Percentiles rank a stretch among this genome's conserved stretches.
Evolutionary conservation across 768 basidiomycete species (phyloP).

Genomic region (Arthromyces matolae): DNA sequence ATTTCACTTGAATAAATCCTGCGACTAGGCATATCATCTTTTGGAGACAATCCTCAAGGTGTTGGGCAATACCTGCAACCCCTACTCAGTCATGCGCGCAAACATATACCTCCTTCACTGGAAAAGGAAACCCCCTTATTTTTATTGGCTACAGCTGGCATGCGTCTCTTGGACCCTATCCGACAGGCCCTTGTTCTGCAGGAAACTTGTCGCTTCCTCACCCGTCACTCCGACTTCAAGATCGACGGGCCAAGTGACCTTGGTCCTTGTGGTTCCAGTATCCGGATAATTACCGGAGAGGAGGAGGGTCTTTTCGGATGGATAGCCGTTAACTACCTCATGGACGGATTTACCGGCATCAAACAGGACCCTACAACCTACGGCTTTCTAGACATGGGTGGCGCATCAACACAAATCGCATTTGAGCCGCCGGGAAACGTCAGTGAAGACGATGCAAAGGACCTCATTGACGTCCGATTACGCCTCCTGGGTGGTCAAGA

Average conservation of each 20-base stretch:
- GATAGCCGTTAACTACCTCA: constrained; percentile 98
- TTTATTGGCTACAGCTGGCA: constrained; percentile 93
- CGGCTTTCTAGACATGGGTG: constrained; percentile 99
- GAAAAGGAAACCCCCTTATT: constrained; percentile 86
- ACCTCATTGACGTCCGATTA: constrained; percentile 77
- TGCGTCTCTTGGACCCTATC: constrained; percentile 76
- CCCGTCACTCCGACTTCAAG: constrained; percentile 71
- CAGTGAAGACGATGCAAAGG: constrained; percentile 48
- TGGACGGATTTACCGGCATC: constrained; percentile 82
- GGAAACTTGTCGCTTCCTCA: constrained; percentile 74
- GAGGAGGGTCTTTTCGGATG: constrained; percentile 98
- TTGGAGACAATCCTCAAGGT: constrained; percentile 62
- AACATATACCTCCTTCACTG: constrained; percentile 82
- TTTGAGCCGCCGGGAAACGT: constrained; percentile 77
- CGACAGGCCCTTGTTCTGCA: constrained; percentile 72
- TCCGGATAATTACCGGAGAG: constrained; percentile 94
- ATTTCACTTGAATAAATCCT: neutral
- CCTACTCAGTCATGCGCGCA: constrained; percentile 75
- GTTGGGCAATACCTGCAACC: constrained; percentile 79
- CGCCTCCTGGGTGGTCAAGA: constrained; percentile 81
- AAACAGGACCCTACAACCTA: constrained; percentile 74
- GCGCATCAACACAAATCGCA: constrained; percentile 97
- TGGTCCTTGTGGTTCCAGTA: constrained; percentile 89
- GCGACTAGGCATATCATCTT: constrained; percentile 80
- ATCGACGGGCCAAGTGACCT: constrained; percentile 60